Percentiles rank a stretch among this genome's conserved stretches.
These are phyloP conservation scores for Manihot esculenta DNA, from an alignment of 441 rosid genomes.

Conservation along the genomic window DNA sequence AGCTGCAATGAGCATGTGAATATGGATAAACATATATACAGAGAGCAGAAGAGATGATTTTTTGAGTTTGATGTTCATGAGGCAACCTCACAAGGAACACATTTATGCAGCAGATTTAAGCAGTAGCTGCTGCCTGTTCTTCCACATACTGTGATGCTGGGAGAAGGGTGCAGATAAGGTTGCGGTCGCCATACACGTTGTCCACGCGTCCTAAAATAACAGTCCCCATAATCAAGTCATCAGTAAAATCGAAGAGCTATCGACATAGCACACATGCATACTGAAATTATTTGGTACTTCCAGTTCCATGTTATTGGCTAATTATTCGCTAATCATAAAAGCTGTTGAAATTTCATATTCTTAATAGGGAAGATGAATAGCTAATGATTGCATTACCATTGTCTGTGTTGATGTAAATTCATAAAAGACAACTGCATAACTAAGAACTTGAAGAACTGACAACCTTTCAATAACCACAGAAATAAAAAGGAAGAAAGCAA, in stretches of 20 bases:
- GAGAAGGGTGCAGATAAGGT: conserved; percentile 83
- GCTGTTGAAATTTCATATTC: background rate
- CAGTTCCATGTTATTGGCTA: too few species aligned
- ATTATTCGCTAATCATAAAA: background rate
- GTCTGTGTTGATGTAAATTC: background rate
- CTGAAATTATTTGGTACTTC: too few species aligned
- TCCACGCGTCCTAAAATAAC: conserved; percentile 74
- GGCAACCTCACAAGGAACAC: background rate
- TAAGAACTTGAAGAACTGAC: background rate
- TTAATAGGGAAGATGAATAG: background rate
- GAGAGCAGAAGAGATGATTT: background rate
- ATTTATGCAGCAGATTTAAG: conserved; percentile 32
- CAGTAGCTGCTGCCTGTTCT: conserved; percentile 85
- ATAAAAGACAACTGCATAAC: background rate
- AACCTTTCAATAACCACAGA: too few species aligned
- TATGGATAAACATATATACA: conserved; percentile 26
- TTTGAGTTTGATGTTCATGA: background rate
- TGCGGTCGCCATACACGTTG: conserved; percentile 95
- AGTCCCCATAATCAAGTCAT: background rate
- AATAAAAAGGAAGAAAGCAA: background rate
- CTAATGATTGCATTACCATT: too few species aligned
- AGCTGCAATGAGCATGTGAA: conserved; percentile 22
- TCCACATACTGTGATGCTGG: conserved; percentile 59
- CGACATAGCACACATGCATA: too few species aligned
- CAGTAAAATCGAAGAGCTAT: background rate